Evolutionary conservation across 768 basidiomycete species (phyloP).

Genomic region (Floccularia luteovirens): DNA sequence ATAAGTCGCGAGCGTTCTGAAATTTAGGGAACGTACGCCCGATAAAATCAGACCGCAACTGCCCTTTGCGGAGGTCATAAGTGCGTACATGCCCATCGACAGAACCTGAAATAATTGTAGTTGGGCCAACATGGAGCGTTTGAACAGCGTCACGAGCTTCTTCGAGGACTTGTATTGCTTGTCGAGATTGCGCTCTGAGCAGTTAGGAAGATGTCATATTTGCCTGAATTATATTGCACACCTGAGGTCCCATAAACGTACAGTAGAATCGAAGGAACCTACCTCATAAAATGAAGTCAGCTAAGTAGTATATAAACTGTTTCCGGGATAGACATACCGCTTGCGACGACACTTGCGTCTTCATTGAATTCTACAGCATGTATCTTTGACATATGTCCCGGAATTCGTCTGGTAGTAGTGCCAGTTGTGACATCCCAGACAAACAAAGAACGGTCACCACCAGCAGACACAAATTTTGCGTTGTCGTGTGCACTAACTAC

Average conservation of each 20-base stretch:
- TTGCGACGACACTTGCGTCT: conserved; percentile 82
- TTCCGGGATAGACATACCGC: conserved; percentile 43
- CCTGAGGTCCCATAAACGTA: conserved; percentile 91
- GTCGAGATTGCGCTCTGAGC: conserved; percentile 62
- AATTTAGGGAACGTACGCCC: conserved; percentile 55
- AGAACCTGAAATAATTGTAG: conserved; percentile 72
- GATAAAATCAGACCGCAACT: conserved; percentile 82
- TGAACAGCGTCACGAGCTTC: conserved; percentile 88
- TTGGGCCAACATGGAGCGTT: conserved; percentile 58
- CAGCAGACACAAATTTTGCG: conserved; percentile 86
- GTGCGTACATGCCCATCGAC: conserved; percentile 90
- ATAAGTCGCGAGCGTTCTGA: no score
- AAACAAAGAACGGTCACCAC: conserved; percentile 90
- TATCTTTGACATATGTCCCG: conserved; percentile 89
- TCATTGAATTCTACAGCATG: conserved; percentile 86
- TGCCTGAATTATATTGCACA: conserved; percentile 20
- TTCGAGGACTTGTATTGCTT: conserved; percentile 85
- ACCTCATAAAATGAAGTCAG: conserved; percentile 3
- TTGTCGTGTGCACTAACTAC: conserved; percentile 79
- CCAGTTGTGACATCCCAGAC: conserved; percentile 94
- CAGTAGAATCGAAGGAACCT: conserved; percentile 92
- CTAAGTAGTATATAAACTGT: background rate
- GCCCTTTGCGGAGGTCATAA: conserved; percentile 92
- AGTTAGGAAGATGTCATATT: background rate
- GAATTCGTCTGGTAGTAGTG: conserved; percentile 70